phyloP scores from a whole-genome alignment of 208 protist species.

The Crithidia fasciculata region DNA sequence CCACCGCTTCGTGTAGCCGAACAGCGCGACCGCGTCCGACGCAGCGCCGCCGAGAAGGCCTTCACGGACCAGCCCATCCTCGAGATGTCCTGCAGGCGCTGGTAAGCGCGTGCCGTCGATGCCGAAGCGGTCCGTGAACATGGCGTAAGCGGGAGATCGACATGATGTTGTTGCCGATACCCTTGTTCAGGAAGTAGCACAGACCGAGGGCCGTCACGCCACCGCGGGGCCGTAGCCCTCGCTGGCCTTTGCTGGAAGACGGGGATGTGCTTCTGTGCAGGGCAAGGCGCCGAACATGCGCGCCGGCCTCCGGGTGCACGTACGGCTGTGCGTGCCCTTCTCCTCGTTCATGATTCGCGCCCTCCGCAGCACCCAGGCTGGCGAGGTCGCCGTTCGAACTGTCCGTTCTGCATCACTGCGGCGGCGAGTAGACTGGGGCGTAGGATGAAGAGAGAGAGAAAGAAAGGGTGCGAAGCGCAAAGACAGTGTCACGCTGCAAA shows the following conservation, averaged over 20 bases:
- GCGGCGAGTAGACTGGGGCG: too few relatives aligned
- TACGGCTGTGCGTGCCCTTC: too few relatives aligned
- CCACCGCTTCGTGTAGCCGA: conserved; percentile 76
- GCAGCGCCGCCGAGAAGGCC: conserved; percentile 51
- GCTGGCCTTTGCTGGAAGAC: conserved; percentile 47
- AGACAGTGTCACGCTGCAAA: too few relatives aligned
- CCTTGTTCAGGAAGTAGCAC: conserved; percentile 53
- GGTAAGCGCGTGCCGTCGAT: conserved; percentile 48
- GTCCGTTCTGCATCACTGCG: too few relatives aligned
- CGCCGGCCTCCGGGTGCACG: conserved; percentile 33
- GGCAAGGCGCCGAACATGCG: conserved; percentile 20
- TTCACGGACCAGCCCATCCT: conserved; percentile 71
- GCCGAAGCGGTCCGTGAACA: conserved; percentile 58
- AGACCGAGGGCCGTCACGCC: conserved; percentile 41
- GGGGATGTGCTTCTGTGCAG: conserved; percentile 36
- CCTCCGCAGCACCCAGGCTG: too few relatives aligned
- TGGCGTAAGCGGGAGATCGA: conserved; percentile 35
- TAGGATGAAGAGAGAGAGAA: too few relatives aligned
- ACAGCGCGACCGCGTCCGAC: conserved; percentile 56
- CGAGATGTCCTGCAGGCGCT: conserved; percentile 56
- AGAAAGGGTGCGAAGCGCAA: too few relatives aligned
- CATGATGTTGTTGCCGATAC: conserved; percentile 47
- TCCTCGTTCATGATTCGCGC: too few relatives aligned
- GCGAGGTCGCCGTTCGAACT: too few relatives aligned
- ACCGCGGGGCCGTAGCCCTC: conserved; percentile 43